phyloP scores from a whole-genome alignment of 2,329 filamentous ascomycete genomes.

The Penicillium sumatraense region DNA sequence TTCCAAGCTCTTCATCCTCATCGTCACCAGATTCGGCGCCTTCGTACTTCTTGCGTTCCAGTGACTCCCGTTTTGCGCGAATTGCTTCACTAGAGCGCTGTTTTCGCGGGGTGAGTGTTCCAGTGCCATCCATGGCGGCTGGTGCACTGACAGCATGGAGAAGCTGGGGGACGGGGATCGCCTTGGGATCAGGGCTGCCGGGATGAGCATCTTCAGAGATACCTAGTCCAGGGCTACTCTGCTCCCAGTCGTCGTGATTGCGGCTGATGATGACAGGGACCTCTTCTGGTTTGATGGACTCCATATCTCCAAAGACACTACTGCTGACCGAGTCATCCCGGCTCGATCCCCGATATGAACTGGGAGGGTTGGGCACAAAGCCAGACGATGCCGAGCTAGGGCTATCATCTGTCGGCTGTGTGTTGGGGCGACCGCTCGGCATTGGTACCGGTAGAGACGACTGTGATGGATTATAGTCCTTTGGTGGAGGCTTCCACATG shows the following conservation, averaged over 20 bases:
- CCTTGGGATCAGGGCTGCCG: slow-evolving; percentile 26
- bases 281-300: slow-evolving; percentile 78
- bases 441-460: slow-evolving; percentile 61
- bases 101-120: slow-evolving; percentile 58
- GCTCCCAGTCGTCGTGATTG: slow-evolving; percentile 76
- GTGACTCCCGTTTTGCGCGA: slow-evolving; percentile 72
- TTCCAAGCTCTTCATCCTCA: slow-evolving; percentile 87
- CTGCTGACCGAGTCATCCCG: slow-evolving; percentile 83
- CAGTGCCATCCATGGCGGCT: slow-evolving; percentile 59
- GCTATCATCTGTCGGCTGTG: slow-evolving; percentile 72
- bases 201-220: slow-evolving; percentile 65
- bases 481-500: slow-evolving; percentile 84
- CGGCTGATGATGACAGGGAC: slow-evolving; percentile 75
- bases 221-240: slow-evolving; percentile 70
- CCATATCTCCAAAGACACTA: slow-evolving; percentile 84
- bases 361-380: slow-evolving; percentile 71
- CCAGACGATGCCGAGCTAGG: slow-evolving; percentile 78
- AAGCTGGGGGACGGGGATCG: slow-evolving; percentile 57
- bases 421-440: slow-evolving; percentile 68
- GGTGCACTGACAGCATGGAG: slow-evolving; percentile 69
- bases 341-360: slow-evolving; percentile 78
- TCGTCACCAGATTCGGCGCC: slow-evolving; percentile 89
- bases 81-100: slow-evolving; percentile 75
- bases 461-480: slow-evolving; percentile 56
- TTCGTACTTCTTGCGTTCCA: slow-evolving; percentile 74